Evolutionary conservation across 805 yeast species (phyloP), one percentile per base, ranked within the genome.

Genomic region (Diddensiella caesifluorescens): DNA sequence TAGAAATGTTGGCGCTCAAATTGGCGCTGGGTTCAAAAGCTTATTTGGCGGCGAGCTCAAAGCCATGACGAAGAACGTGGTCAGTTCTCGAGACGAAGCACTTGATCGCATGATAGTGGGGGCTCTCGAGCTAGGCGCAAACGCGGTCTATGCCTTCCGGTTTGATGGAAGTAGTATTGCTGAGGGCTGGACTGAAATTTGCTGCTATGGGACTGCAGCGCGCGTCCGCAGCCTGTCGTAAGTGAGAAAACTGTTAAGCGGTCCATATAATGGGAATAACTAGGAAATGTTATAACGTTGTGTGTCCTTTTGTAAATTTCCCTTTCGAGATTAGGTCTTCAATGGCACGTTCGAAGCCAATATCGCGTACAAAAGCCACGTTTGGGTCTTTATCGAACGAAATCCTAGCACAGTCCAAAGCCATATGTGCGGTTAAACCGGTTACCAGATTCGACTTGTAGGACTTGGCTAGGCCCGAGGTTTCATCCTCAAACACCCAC

Each of bases 171-270:
- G 41, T 13, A 16, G 44, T n/a, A 26, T 44, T 15, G 46, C 31
- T 9, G 41, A 44, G 28, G 43, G 47, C 19, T 41, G 38, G 46
- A 45, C 42, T 18, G 51, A 48, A 28, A 39, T 51, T 7, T 42
- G 51, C 30, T 50, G 52, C 35, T 51, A 50, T 28, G 55, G 52
- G 21, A 51, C 55, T 3, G 55, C 55, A 3, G 52, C 35, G 13
- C 34, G 20, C 16, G 40, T 26, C 7, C 32, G 32, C 15, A n/a
- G n/a, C n/a, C n/a, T n/a, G n/a, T n/a, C n/a, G n/a, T n/a, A n/a
- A n/a, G n/a, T n/a, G n/a, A n/a, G n/a, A n/a, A n/a, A n/a, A n/a
- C n/a, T n/a, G n/a, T n/a, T n/a, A n/a, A n/a, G n/a, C n/a, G n/a
- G n/a, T n/a, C n/a, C n/a, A n/a, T n/a, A n/a, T n/a, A n/a, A n/a